Base-by-base conservation (phyloP, 306 rosid genomes). In the Ammopiptanthus mongolicus region DNA sequence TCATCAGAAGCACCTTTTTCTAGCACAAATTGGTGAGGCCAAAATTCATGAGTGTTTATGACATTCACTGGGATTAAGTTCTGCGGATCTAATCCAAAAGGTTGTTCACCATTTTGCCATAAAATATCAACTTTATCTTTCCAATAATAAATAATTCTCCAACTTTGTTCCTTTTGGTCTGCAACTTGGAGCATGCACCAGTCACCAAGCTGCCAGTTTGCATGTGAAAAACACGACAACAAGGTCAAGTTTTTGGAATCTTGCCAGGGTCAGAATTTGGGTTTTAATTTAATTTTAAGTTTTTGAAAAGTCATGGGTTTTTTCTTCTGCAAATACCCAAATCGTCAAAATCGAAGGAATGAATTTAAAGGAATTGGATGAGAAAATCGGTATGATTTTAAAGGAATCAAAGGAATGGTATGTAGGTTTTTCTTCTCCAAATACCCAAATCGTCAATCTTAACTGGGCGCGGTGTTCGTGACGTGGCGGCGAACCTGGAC, bases 171-270 rank as follows among this genome's bases (percentile, higher is more conserved):
- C 77, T 76, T 69, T 61, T 71, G 73, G 71, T 74, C 93, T 23
- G 65, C 83, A 81, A 19, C 37, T 47, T 86, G 81, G 79, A 88
- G 90, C 65, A 82, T 83, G 80, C 99, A 96, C 97, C 97, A 96
- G 80, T 96, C 99, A 83, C 99, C 98, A 65, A 90, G 93, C 84
- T 92, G 93, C 99, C 99, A 96, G 73, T 85, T 87, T 74, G 90
- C 88, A 76, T 92, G 86, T 69, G 90, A 64, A 82, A 92, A 92
- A 81, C 99, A 92, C 14, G 97, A 89, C 80, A 92, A 59, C 78
- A 85, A 70, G 71, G 88, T 89, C 88, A 96, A 72, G 75, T 80
- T 88, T 79, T 80, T 84, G 3, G 93, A 86, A 81, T 92, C 86
- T 69, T 90, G 91, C 88, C 89, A 78, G 37, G 76, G n/a, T n/a